Percentiles rank a stretch among this genome's conserved stretches.
Conservation (phyloP, 2,329 filamentous ascomycete species). For the Epichloe brachyelytri region DNA sequence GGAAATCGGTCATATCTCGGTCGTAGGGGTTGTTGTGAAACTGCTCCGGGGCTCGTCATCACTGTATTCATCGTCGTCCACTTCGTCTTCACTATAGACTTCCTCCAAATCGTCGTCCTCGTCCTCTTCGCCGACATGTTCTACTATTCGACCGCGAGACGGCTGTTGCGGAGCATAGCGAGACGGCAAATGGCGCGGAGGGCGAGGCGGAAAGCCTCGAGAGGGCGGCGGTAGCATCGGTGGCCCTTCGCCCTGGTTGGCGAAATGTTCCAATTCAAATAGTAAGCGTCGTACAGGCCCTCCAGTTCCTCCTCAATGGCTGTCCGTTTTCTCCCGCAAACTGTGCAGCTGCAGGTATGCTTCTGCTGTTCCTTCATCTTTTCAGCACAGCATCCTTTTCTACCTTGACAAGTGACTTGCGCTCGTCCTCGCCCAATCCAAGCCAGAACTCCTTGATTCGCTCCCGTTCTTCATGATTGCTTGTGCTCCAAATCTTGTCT, state of each 20-base stretch:
- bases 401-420: constrained; percentile 90
- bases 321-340: constrained; percentile 89
- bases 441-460: constrained; percentile 99
- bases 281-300: constrained; percentile 95
- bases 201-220: constrained; percentile 48
- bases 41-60: constrained; percentile 58
- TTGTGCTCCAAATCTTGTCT: constrained; percentile 96
- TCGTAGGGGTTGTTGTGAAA: constrained; percentile 49
- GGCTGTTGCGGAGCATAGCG: constrained; percentile 54
- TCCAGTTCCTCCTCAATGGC: constrained; percentile 98
- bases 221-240: constrained; percentile 34
- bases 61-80: constrained; percentile 47
- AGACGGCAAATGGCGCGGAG: constrained; percentile 43
- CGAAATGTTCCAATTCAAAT: constrained; percentile 94
- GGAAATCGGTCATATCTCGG: constrained; percentile 69
- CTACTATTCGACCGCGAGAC: constrained; percentile 61
- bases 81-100: constrained; percentile 36
- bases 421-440: constrained; percentile 82
- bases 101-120: constrained; percentile 43
- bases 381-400: constrained; percentile 96
- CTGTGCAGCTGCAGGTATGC: constrained; percentile 94
- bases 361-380: constrained; percentile 99
- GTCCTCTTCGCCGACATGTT: constrained; percentile 46
- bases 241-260: constrained; percentile 63
- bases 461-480: constrained; percentile 84